Evolutionary conservation across 2,329 filamentous ascomycete genomes (phyloP), one percentile per base, ranked within the genome.

Genomic region (Xylariomycetidae sp.): DNA sequence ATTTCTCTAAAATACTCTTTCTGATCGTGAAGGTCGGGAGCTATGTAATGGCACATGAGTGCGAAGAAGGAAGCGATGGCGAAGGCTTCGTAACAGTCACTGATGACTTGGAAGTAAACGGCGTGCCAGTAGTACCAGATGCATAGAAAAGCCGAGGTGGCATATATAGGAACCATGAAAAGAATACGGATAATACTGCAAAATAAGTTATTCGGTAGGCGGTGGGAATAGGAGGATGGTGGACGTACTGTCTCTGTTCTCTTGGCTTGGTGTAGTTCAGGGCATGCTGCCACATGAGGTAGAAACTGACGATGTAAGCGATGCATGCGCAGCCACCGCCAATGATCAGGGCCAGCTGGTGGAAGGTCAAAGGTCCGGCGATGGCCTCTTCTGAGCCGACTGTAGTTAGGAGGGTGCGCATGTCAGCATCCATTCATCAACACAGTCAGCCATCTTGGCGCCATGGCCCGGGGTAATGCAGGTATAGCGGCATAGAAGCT

Each of bases 41-140:
- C 85, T 41, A 88, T 72, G 58, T 92, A 92, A 53, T 87, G 75
- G 57, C 86, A 92, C 52, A 94, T 65, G 29, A 94, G 68, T 7
- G 83, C 79, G 62, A 94, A 94, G 68, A 94, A 94, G 44, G 84
- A 85, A 18, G 85, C 82, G 44, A 94, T 89, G 37, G 86, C 85
- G 51, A 94, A 90, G 9, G 88, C 86, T 64, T 94, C 88, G 59
- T 94, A 94, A 62, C 85, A 90, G 57, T 92, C 84, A 50, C 84
- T 79, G 27, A 90, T 66, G 33, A 92, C 80, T 52, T 86, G 74
- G 57, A 83, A 92, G 64, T 94, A 94, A 36, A 92, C 76, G 30
- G 82, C 78, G 51, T 88, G 75, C 56, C 72, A 76, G 66, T 92
- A 90, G 64, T 75, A 88, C 45, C 74, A 69, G 48, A 87, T 77